Percentiles rank a stretch among this genome's conserved stretches.
Conservation (phyloP, 805 yeast genomes). For the Candida saitoana region DNA sequence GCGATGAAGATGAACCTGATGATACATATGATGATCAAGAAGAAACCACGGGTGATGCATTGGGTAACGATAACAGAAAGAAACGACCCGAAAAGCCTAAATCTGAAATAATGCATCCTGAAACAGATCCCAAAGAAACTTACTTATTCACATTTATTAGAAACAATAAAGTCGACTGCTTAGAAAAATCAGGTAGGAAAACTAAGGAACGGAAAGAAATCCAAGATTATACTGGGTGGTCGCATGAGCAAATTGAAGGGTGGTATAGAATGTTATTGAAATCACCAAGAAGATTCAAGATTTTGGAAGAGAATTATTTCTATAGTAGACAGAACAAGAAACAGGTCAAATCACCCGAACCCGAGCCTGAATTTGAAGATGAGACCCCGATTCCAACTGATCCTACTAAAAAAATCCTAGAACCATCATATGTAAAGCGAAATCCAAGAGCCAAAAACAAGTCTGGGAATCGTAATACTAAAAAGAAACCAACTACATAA, state of each 20-base stretch:
- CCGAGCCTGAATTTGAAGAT: neutral
- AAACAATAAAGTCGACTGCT: constrained; percentile 1
- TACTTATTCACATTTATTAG: neutral
- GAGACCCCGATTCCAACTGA: neutral
- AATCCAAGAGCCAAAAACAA: neutral
- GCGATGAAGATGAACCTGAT: constrained; percentile 84
- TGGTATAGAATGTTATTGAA: constrained; percentile 78
- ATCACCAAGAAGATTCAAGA: constrained; percentile 57
- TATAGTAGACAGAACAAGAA: constrained; percentile 21
- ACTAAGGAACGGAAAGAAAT: constrained; percentile 48
- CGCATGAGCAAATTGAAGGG: constrained; percentile 90
- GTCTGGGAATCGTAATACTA: neutral
- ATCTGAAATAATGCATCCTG: constrained; percentile 10
- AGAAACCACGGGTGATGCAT: constrained; percentile 28
- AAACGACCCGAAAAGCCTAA: constrained; percentile 5
- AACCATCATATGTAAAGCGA: neutral
- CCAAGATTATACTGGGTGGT: constrained; percentile 57
- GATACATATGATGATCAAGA: constrained; percentile 63
- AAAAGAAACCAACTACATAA: neutral
- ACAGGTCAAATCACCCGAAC: constrained; percentile 2
- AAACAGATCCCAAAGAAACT: constrained; percentile 9
- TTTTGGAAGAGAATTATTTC: constrained; percentile 60
- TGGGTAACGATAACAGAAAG: constrained; percentile 8
- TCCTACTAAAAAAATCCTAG: neutral
- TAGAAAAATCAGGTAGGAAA: constrained; percentile 37